phyloP scores from a whole-genome alignment of 768 basidiomycete genomes.

The Boletellus emodensis region DNA sequence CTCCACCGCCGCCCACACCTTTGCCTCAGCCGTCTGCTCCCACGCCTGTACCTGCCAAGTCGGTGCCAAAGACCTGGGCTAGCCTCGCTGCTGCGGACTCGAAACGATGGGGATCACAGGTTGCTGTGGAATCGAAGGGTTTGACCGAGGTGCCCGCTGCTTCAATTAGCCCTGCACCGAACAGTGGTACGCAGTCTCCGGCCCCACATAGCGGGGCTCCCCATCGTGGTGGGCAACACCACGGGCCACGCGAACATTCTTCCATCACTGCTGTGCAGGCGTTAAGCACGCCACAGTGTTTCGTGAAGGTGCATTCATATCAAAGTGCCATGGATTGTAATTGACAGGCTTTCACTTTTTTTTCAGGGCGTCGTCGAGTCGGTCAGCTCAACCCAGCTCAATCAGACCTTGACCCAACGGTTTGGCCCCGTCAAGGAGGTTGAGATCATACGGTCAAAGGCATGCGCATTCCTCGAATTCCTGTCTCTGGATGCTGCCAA shows the following conservation, averaged over 20 bases:
- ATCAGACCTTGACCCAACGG: constrained; percentile 46
- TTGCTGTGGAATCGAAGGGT: constrained; percentile 74
- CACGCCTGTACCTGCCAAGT: constrained; percentile 34
- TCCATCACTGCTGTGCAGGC: constrained; percentile 52
- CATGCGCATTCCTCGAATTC: constrained; percentile 96
- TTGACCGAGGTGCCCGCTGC: constrained; percentile 58
- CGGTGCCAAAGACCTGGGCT: constrained; percentile 83
- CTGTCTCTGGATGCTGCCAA: constrained; percentile 70
- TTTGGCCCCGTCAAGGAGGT: constrained; percentile 85
- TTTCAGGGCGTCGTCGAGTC: constrained; percentile 68
- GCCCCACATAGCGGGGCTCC: constrained; percentile 26
- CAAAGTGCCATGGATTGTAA: background rate
- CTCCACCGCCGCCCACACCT: constrained; percentile 30
- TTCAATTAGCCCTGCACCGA: constrained; percentile 39
- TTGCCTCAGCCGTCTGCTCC: constrained; percentile 28
- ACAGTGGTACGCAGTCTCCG: constrained; percentile 36
- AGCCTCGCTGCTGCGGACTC: constrained; percentile 80
- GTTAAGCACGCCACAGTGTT: constrained; percentile 75
- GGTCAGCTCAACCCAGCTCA: constrained; percentile 51
- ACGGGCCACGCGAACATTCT: constrained; percentile 41
- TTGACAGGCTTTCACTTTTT: constrained; percentile 4
- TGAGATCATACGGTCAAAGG: constrained; percentile 83
- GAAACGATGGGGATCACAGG: constrained; percentile 81
- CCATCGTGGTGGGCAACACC: constrained; percentile 33
- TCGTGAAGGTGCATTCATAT: constrained; percentile 70